These are phyloP conservation scores for Botrytis sinoallii DNA, from an alignment of 2,329 filamentous ascomycete genomes.

Conservation along the genomic window DNA sequence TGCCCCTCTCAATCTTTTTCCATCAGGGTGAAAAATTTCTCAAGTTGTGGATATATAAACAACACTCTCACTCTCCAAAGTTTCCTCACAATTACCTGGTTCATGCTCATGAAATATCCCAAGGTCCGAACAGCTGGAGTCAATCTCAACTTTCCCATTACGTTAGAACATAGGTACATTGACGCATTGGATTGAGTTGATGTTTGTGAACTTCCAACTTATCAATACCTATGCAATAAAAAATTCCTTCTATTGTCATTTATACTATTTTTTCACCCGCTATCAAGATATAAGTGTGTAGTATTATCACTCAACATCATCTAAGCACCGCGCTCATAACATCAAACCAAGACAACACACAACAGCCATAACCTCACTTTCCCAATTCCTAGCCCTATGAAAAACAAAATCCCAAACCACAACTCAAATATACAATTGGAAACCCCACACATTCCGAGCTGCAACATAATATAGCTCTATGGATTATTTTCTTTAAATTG, in stretches of 20 bases:
- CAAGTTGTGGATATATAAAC: accelerated
- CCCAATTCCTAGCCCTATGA: too few relatives aligned
- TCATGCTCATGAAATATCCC: accelerated
- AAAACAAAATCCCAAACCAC: background rate
- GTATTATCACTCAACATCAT: background rate
- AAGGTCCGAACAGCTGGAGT: background rate
- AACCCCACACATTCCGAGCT: background rate
- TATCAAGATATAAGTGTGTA: background rate
- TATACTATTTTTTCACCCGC: accelerated
- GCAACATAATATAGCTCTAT: too few relatives aligned
- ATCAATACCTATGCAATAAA: too few relatives aligned
- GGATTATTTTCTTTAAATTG: too few relatives aligned
- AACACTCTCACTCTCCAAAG: background rate
- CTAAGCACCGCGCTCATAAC: background rate
- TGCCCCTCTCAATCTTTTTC: background rate
- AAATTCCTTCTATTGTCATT: background rate
- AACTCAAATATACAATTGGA: background rate
- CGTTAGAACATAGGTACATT: background rate
- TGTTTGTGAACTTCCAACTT: background rate
- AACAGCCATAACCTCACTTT: background rate
- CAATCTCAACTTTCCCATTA: background rate
- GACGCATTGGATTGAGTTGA: background rate
- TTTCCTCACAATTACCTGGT: background rate
- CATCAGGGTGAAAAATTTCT: accelerated
- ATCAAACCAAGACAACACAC: background rate